Percentiles rank a stretch among this genome's conserved stretches.
phyloP scores from a whole-genome alignment of 495 filamentous ascomycete species.

The Neurospora sp. region DNA sequence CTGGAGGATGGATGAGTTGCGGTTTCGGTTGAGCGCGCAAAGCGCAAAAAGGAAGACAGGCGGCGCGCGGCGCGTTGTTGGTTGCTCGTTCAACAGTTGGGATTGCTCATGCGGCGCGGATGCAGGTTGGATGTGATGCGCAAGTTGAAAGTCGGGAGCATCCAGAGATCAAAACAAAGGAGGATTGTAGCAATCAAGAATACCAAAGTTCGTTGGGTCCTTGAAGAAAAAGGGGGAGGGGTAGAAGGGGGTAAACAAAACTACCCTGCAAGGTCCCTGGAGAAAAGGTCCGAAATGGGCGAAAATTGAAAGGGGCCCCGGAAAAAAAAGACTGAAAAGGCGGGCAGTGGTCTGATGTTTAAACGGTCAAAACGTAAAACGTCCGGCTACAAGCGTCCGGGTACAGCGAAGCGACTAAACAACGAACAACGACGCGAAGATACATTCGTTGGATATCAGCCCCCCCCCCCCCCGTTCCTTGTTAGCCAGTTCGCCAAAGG shows the following conservation, averaged over 20 bases:
- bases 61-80: not conserved
- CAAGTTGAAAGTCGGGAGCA: not conserved
- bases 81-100: not conserved
- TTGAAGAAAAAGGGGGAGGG: not conserved
- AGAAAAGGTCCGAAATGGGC: too few relatives aligned
- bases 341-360: not conserved
- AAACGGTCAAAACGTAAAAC: not conserved
- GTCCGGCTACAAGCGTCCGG: not conserved
- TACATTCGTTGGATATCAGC: not conserved
- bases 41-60: not conserved
- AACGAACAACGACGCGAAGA: not conserved
- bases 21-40: not conserved
- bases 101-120: not conserved
- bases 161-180: too few relatives aligned
- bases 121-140: not conserved
- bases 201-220: not conserved
- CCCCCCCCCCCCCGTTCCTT: not conserved
- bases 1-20: not conserved
- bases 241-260: not conserved
- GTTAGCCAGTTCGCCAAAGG: not conserved
- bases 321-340: not conserved
- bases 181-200: not conserved
- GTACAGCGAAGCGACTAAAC: not conserved
- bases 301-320: not conserved
- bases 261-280: not conserved